Conservation (phyloP, 257 asterid species). For the Primulina tabacum region DNA sequence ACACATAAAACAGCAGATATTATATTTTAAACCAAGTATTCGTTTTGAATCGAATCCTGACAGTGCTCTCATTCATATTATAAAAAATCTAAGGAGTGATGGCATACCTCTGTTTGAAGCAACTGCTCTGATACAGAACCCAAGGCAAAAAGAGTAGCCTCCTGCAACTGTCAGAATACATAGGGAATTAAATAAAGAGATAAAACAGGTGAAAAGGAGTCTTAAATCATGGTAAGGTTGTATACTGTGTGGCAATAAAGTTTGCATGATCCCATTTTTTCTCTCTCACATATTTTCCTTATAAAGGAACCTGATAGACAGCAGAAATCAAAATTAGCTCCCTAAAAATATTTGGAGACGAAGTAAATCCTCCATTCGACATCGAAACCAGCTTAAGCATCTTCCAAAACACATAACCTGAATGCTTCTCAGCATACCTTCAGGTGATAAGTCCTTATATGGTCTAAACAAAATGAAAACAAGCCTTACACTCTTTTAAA, state of each 20-base stretch:
- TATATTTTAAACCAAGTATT: not conserved
- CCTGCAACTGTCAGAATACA: constrained; percentile 64
- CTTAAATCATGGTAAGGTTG: constrained; percentile 3
- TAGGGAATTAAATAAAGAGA: constrained; percentile 16
- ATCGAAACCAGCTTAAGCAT: not conserved
- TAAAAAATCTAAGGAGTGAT: constrained; percentile 6
- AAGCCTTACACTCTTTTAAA: not conserved
- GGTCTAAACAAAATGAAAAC: constrained; percentile 5
- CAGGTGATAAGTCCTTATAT: constrained; percentile 3
- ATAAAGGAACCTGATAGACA: constrained; percentile 2
- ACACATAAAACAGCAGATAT: constrained; percentile 20
- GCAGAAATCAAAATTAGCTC: constrained; percentile 11
- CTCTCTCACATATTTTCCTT: not conserved
- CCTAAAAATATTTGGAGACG: not conserved
- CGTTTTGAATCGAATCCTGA: constrained; percentile 20
- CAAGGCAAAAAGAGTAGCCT: constrained; percentile 84
- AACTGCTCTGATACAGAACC: constrained; percentile 84
- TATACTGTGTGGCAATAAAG: constrained; percentile 14
- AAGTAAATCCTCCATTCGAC: not conserved
- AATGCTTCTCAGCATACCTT: constrained; percentile 2
- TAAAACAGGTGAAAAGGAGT: constrained; percentile 12
- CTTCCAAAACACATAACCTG: not conserved
- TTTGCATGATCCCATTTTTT: not conserved
- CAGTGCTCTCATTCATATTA: not conserved
- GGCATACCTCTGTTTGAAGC: constrained; percentile 75